Percentiles rank a stretch among this genome's conserved stretches.
Evolutionary conservation across 768 basidiomycete species (phyloP).

Genomic region (Mycena floridula): DNA sequence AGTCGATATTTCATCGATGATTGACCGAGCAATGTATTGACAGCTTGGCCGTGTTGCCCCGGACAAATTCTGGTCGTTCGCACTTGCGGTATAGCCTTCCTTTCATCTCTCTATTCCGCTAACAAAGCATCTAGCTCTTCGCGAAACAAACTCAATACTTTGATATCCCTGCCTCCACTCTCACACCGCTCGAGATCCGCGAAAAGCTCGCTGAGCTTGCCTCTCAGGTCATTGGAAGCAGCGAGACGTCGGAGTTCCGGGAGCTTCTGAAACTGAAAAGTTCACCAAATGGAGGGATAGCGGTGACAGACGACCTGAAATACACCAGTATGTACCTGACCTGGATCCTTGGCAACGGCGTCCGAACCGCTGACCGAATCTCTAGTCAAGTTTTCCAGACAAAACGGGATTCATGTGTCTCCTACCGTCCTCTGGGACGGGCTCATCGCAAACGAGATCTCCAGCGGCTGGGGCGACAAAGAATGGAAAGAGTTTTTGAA

Average conservation of each 20-base stretch:
- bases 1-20: not conserved
- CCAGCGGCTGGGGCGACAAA: slow-evolving; percentile 73
- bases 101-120: not conserved
- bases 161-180: slow-evolving; percentile 62
- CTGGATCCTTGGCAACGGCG: not conserved
- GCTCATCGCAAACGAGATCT: slow-evolving; percentile 61
- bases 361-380: not conserved
- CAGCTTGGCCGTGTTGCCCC: slow-evolving; percentile 70
- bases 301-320: slow-evolving; percentile 81
- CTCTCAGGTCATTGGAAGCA: slow-evolving; percentile 41
- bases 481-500: slow-evolving; percentile 79
- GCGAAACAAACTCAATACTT: slow-evolving; percentile 72
- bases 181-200: slow-evolving; percentile 69
- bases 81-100: slow-evolving; percentile 43
- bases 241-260: slow-evolving; percentile 46
- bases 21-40: not conserved
- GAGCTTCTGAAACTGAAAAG: slow-evolving; percentile 59
- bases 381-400: slow-evolving; percentile 83
- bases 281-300: slow-evolving; percentile 73
- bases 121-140: slow-evolving; percentile 51
- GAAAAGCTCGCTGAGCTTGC: slow-evolving; percentile 64
- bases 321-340: slow-evolving; percentile 61
- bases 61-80: slow-evolving; percentile 75
- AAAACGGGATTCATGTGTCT: slow-evolving; percentile 90
- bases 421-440: slow-evolving; percentile 80